phyloP scores from a whole-genome alignment of 176 grass and related monocot genomes.

The Eleusine indica region DNA sequence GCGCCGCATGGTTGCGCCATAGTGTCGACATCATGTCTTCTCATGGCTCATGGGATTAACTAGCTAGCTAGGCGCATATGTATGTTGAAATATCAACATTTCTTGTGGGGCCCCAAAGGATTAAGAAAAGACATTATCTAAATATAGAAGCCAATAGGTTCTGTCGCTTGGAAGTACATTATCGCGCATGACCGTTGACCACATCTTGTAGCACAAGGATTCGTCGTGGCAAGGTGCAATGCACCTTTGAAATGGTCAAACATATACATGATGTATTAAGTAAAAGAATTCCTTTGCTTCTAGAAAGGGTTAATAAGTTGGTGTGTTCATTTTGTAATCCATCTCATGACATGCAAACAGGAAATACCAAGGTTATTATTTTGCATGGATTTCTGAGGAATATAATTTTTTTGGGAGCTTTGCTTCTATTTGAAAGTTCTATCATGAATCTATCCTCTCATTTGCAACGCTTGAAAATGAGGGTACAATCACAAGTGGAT shows the following conservation, averaged over 20 bases:
- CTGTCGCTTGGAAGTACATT: not conserved
- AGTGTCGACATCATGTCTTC: not conserved
- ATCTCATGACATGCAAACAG: too few species aligned
- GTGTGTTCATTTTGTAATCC: not conserved
- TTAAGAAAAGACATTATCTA: not conserved
- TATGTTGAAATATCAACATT: conserved; percentile 5
- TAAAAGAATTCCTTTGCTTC: not conserved
- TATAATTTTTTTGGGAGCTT: too few species aligned
- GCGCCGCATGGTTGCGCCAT: conserved; percentile 20
- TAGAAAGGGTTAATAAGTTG: not conserved
- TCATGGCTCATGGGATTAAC: not conserved
- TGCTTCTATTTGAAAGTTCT: too few species aligned
- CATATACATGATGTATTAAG: not conserved
- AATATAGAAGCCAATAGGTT: not conserved
- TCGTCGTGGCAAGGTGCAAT: not conserved
- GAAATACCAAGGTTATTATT: too few species aligned
- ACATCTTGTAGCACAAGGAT: conserved; percentile 15
- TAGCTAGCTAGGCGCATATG: not conserved
- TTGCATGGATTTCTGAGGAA: too few species aligned
- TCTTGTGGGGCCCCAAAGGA: not conserved
- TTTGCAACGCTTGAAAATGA: too few species aligned
- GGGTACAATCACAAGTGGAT: too few species aligned
- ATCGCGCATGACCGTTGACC: conserved; percentile 5
- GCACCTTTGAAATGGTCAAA: not conserved
- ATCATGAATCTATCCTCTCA: too few species aligned